Evolutionary conservation across 2,329 filamentous ascomycete genomes (phyloP).

Genomic region (Keithomyces neogunnii): DNA sequence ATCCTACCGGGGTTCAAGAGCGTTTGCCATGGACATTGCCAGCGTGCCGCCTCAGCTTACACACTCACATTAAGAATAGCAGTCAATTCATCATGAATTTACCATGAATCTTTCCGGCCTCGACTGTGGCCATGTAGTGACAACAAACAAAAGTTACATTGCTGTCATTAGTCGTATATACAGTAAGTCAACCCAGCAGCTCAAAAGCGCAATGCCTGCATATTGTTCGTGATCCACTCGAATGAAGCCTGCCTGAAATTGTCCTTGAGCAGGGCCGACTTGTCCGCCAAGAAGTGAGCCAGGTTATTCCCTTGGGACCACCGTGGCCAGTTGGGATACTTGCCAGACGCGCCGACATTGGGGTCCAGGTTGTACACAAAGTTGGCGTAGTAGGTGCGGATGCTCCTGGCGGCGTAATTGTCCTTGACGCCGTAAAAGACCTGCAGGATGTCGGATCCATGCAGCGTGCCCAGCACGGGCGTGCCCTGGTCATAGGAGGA

Average conservation of each 20-base stretch:
- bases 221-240: not conserved
- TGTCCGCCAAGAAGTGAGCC: not conserved
- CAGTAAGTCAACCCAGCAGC: not conserved
- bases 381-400: constrained; percentile 48
- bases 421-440: constrained; percentile 43
- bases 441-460: constrained; percentile 48
- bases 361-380: constrained; percentile 26
- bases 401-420: constrained; percentile 36
- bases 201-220: not conserved
- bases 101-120: no score
- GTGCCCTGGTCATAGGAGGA: constrained; percentile 50
- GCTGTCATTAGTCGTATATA: no score
- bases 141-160: no score
- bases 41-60: no score
- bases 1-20: no score
- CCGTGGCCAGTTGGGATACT: not conserved
- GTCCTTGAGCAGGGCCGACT: not conserved
- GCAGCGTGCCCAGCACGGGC: constrained; percentile 55
- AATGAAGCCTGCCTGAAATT: not conserved
- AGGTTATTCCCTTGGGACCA: not conserved
- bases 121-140: no score
- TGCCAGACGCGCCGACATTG: constrained; percentile 1
- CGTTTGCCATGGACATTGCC: no score
- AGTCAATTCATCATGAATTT: no score
- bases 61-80: no score